Conservation (phyloP, 1,139 yeast species). For the Saccharomyces pastorianus region DNA sequence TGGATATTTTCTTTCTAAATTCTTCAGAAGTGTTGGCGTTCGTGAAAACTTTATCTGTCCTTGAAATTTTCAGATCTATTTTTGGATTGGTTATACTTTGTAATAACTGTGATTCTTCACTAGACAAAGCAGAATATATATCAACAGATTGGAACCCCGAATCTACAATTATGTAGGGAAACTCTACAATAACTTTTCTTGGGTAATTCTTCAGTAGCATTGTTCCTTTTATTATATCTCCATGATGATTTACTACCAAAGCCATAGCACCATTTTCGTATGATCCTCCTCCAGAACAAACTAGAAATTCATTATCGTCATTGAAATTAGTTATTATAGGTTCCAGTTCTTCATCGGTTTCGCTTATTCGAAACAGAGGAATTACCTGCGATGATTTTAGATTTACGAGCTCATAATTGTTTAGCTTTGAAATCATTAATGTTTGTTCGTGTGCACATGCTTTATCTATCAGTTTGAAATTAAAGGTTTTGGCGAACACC, state of each 20-base stretch:
- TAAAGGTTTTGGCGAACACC: conserved; percentile 49
- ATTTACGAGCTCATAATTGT: conserved; percentile 67
- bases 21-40: conserved; percentile 5
- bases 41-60: conserved; percentile 10
- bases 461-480: conserved; percentile 43
- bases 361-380: conserved; percentile 47
- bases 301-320: conserved; percentile 46
- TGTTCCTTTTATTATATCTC: conserved; percentile 86
- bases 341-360: conserved; percentile 11
- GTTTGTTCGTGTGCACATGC: conserved; percentile 45
- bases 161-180: conserved; percentile 23
- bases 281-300: conserved; percentile 50
- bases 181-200: conserved; percentile 13
- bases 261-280: conserved; percentile 63
- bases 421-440: conserved; percentile 54
- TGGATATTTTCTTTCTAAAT: conserved; percentile 12
- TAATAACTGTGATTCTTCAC: conserved; percentile 15
- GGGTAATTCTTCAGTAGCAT: conserved; percentile 62
- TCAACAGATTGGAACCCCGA: conserved; percentile 9
- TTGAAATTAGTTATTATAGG: conserved; percentile 37
- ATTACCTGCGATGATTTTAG: conserved; percentile 49
- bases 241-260: conserved; percentile 62
- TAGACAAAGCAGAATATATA: conserved; percentile 13
- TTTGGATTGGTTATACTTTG: conserved; percentile 11
- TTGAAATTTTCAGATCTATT: conserved; percentile 8